These are phyloP conservation scores for Chionographis japonica DNA, from an alignment of 106 monocot genomes.

Conservation along the genomic window DNA sequence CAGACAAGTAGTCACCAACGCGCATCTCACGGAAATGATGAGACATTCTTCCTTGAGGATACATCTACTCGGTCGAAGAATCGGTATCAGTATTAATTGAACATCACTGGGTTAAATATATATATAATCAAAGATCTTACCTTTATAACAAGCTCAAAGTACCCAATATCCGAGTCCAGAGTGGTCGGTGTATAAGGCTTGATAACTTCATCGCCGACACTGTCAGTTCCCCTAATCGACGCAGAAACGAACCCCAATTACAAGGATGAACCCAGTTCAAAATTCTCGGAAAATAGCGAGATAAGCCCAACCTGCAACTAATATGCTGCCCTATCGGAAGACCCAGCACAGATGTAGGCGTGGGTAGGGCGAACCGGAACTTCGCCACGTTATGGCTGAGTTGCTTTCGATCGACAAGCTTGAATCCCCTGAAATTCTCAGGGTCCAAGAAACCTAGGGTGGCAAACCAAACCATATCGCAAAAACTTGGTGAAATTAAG, in stretches of 20 bases:
- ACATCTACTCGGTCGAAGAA: constrained; percentile 42
- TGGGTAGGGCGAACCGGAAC: constrained; percentile 76
- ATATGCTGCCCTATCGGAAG: constrained; percentile 99
- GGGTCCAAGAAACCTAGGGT: constrained; percentile 76
- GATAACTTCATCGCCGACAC: constrained; percentile 83
- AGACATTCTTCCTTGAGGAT: constrained; percentile 99
- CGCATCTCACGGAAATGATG: constrained; percentile 99
- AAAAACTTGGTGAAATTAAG: too few relatives aligned
- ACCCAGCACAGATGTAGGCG: constrained; percentile 70
- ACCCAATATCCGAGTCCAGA: constrained; percentile 84
- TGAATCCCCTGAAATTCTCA: constrained; percentile 83
- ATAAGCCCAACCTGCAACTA: constrained; percentile 75
- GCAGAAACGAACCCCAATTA: constrained; percentile 1
- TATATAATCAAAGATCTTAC: constrained; percentile 12
- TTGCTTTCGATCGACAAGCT: constrained; percentile 80
- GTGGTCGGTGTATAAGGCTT: constrained; percentile 98
- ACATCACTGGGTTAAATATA: not conserved
- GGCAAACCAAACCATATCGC: not conserved
- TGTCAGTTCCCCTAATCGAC: constrained; percentile 64
- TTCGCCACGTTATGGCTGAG: constrained; percentile 98
- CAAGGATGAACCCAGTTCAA: not conserved
- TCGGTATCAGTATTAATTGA: not conserved
- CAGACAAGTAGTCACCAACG: constrained; percentile 87
- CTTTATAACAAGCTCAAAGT: constrained; percentile 99
- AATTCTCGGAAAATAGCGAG: not conserved